Percentiles rank a stretch among this genome's conserved stretches.
These are phyloP conservation scores for Ogataea nonfermentans DNA, from an alignment of 805 yeast genomes.

Conservation along the genomic window DNA sequence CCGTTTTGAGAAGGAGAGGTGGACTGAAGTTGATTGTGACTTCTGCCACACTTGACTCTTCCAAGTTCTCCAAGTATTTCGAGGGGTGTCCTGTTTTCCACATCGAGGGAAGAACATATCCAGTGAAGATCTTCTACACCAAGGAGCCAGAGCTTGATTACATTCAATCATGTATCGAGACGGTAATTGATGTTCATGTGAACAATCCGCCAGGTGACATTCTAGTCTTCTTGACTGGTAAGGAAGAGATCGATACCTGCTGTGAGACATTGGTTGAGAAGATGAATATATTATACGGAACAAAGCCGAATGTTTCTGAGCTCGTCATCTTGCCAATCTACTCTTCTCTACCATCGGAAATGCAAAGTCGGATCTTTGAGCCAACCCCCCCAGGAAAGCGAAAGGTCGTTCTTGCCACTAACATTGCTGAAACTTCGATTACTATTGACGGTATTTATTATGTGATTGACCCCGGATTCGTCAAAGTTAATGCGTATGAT, in stretches of 20 bases:
- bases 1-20: slow-evolving; percentile 62
- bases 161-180: slow-evolving; percentile 75
- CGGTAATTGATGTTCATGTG: slow-evolving; percentile 82
- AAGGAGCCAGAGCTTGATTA: slow-evolving; percentile 85
- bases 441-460: slow-evolving; percentile 92
- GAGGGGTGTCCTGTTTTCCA: slow-evolving; percentile 75
- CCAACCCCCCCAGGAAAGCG: slow-evolving; percentile 81
- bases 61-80: slow-evolving; percentile 79
- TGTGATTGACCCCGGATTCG: slow-evolving; percentile 94
- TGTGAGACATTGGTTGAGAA: slow-evolving; percentile 70
- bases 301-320: slow-evolving; percentile 48
- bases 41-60: slow-evolving; percentile 90
- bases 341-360: slow-evolving; percentile 86
- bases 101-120: slow-evolving; percentile 89
- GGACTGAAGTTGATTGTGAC: slow-evolving; percentile 78
- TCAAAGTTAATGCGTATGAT: slow-evolving; percentile 85
- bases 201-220: slow-evolving; percentile 79
- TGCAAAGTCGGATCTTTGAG: slow-evolving; percentile 85
- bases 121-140: slow-evolving; percentile 82
- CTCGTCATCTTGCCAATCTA: slow-evolving; percentile 82
- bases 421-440: slow-evolving; percentile 95
- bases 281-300: slow-evolving; percentile 59
- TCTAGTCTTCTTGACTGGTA: slow-evolving; percentile 83
- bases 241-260: slow-evolving; percentile 91
- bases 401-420: slow-evolving; percentile 91